Evolutionary conservation across 352 stramenopile genomes (phyloP), one percentile per base, ranked within the genome.

Genomic region (Phytopythium delawarense): DNA sequence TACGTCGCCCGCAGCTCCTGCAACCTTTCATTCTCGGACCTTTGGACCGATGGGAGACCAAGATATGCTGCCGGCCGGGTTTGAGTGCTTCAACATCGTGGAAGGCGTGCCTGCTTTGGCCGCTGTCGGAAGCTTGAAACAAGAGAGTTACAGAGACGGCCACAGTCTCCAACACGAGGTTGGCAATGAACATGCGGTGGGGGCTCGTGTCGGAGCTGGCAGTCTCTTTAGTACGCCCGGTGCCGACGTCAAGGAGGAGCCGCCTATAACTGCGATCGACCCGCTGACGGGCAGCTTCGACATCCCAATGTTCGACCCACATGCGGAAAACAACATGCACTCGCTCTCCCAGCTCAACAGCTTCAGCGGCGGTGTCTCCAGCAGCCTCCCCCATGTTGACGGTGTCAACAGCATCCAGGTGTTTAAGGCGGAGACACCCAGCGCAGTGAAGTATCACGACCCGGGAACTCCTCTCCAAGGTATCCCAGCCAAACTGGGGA

Each of bases 11-110:
- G 60, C 48, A 16, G 65, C 56, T 8, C 52, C 50, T 7, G 7
- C 53, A 11, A 16, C 72, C 21, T 86, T 67, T 40, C 69, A 67
- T 20, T 77, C 74, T 2, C 66, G 44, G 23, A 46, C 57, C 15
- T 82, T 72, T 25, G 61, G 21, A 0, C 58, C 77, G 8, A 71
- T 39, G 20, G 72, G 78, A 7, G 69, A 80, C 49, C 51, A 71
- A 2, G 70, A 80, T n/a, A 81, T 82, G 71, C 30, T 80, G 12
- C 59, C 73, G 0, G 61, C 72, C 7, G 66, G 63, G 2, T 60
- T 78, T 65, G 74, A 84, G 11, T 81, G 70, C 59, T 84, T 81
- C 55, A 72, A 75, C 52, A 77, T 84, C 32, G 44, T 71, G 15
- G 70, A 71, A 65, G 46, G 23, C 49, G 7, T 61, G 44, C 25